Evolutionary conservation across 2,329 filamentous ascomycete genomes (phyloP), one percentile per base, ranked within the genome.

Genomic region (Colletotrichum chlorophyti): DNA sequence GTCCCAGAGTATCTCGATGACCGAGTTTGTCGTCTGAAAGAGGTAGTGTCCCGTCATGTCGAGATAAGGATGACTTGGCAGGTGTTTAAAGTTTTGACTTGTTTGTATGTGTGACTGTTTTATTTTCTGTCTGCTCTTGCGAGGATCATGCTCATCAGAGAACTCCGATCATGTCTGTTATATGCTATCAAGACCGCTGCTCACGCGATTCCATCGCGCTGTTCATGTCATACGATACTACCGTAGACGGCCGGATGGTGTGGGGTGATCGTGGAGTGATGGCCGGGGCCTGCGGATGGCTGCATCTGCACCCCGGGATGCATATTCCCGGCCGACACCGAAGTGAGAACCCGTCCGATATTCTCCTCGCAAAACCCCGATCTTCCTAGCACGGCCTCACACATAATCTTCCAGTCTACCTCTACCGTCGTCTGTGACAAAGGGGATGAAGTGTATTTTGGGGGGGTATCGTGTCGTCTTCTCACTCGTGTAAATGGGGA

Each of bases 1-100:
- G 63, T 75, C 70, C 72, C 72, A 76, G 51, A 76, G 66, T 46
- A 75, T 47, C 34, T 74, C 70, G 48, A 76, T 68, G 29, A 74
- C 68, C 6, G 70, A 68, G 51, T 72, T 67, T 17, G 66, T 68
- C 6, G 71, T 71, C 38, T 71, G 64, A 51, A 73, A 71, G 35
- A 70, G 37, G 37, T 42, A 45, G 15, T 54, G 34, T 32, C 48
- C 51, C 19, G 27, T 58, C 45, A 45, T 61, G 3, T 11, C 23
- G 15, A 12, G 21, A 15, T 27, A 19, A 21, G 34, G 31, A 43
- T 34, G 21, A 29, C 46, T 41, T 26, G 2, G 6, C 31, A 38
- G 19, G 27, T 15, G 35, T 40, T 21, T 40, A 42, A 4, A 35
- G 12, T 17, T 43, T 9, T 21, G 32, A 29, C 12, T 38, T 27